Conservation (phyloP, 148 eudicot species). For the Rhododendron ferrugineum region DNA sequence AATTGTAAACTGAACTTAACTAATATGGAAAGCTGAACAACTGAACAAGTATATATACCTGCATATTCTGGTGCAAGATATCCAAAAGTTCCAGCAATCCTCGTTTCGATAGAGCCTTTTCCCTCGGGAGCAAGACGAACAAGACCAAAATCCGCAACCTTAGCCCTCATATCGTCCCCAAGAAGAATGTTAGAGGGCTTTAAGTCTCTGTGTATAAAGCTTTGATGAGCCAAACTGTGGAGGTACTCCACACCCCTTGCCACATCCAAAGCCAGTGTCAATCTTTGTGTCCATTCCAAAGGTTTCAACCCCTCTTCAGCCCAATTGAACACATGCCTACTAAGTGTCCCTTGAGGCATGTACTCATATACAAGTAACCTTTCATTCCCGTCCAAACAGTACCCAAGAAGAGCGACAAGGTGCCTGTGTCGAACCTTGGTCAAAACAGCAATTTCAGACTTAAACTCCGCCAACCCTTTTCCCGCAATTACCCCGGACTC, state of each 20-base stretch:
- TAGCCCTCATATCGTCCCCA: conserved; percentile 96
- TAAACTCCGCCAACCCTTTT: conserved; percentile 70
- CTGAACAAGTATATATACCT: conserved; percentile 51
- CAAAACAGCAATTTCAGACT: conserved; percentile 77
- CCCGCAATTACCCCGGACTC: conserved; percentile 65
- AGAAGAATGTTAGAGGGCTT: conserved; percentile 92
- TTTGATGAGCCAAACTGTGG: conserved; percentile 79
- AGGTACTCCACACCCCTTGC: conserved; percentile 93
- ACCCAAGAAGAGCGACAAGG: conserved; percentile 85
- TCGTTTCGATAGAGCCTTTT: conserved; percentile 74
- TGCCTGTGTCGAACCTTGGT: conserved; percentile 89
- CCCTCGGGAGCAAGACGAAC: conserved; percentile 96
- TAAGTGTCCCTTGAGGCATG: conserved; percentile 95
- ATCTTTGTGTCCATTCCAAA: conserved; percentile 68
- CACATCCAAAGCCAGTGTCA: conserved; percentile 79
- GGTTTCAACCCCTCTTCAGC: conserved; percentile 73
- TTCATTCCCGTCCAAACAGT: conserved; percentile 89
- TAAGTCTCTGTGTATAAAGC: conserved; percentile 83
- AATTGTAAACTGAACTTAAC: background rate
- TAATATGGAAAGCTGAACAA: background rate
- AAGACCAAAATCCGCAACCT: conserved; percentile 91
- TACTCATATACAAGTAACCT: conserved; percentile 80
- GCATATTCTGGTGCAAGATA: conserved; percentile 97
- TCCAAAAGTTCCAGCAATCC: conserved; percentile 94
- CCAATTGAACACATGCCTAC: conserved; percentile 78